These are phyloP conservation scores for Alternaria consortialis DNA, from an alignment of 2,329 filamentous ascomycete genomes.

Conservation along the genomic window DNA sequence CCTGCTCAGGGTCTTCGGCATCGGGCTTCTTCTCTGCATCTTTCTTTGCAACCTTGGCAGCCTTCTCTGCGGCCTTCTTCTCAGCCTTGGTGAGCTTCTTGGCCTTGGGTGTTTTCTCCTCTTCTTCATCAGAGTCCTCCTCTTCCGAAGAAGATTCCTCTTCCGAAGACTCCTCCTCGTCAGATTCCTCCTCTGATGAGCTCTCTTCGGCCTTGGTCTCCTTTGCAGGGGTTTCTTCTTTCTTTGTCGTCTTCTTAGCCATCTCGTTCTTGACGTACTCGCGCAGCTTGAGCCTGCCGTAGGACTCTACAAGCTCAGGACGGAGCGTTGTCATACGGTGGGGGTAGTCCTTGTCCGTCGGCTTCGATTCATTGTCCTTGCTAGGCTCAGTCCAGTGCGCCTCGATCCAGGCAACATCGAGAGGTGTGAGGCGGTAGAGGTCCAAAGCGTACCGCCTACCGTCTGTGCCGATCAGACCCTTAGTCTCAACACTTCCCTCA, in stretches of 20 bases:
- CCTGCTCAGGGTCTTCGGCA: constrained; percentile 58
- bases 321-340: constrained; percentile 96
- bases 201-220: constrained; percentile 47
- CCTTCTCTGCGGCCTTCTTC: constrained; percentile 32
- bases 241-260: constrained; percentile 48
- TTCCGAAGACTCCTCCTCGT: constrained; percentile 32
- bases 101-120: constrained; percentile 43
- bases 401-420: constrained; percentile 92
- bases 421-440: constrained; percentile 89
- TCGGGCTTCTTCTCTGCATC: constrained; percentile 23
- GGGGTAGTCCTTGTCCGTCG: constrained; percentile 72
- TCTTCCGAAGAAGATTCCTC: constrained; percentile 46
- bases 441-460: constrained; percentile 98
- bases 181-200: constrained; percentile 36
- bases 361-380: constrained; percentile 59
- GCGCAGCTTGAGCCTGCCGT: constrained; percentile 84
- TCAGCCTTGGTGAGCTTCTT: constrained; percentile 32
- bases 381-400: constrained; percentile 64
- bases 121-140: constrained; percentile 75
- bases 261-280: constrained; percentile 87
- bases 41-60: constrained; percentile 22
- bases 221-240: constrained; percentile 53
- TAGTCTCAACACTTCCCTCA: constrained; percentile 96
- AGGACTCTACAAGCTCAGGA: constrained; percentile 86
- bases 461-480: constrained; percentile 95